Conservation (phyloP, 768 basidiomycete species). For the Amanita muscaria region DNA sequence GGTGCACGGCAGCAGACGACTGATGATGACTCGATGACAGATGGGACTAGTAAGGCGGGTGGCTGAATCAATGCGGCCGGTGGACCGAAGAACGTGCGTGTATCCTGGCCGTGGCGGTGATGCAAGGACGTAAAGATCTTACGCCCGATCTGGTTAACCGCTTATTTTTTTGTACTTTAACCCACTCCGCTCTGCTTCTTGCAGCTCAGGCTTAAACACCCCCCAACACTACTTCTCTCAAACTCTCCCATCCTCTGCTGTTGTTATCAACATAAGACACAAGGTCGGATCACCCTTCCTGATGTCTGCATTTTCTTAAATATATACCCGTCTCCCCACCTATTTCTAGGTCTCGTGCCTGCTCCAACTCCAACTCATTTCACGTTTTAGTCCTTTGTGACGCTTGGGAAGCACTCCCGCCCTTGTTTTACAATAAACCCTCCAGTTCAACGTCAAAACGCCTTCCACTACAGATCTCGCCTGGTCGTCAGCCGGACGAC, state of each 20-base stretch:
- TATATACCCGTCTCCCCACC: background rate
- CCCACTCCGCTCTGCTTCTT: background rate
- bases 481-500: constrained; percentile 17
- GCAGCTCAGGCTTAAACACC: background rate
- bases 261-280: background rate
- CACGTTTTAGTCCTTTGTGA: background rate
- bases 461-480: constrained; percentile 12
- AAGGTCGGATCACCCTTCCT: constrained; percentile 5
- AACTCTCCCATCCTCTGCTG: background rate
- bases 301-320: background rate
- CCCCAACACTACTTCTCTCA: background rate
- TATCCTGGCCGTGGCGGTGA: constrained; percentile 14
- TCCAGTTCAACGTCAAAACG: constrained; percentile 3
- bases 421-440: background rate
- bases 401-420: background rate
- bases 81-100: constrained; percentile 55
- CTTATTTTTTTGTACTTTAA: constrained; percentile 16
- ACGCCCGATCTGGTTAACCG: constrained; percentile 24
- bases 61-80: too few relatives aligned
- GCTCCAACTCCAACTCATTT: background rate
- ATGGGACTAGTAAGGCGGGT: too few relatives aligned
- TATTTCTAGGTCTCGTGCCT: constrained; percentile 1
- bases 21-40: too few relatives aligned
- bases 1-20: too few relatives aligned
- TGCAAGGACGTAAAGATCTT: constrained; percentile 16